Conservation (phyloP, 306 rosid species). For the Hippophae tibetana region DNA sequence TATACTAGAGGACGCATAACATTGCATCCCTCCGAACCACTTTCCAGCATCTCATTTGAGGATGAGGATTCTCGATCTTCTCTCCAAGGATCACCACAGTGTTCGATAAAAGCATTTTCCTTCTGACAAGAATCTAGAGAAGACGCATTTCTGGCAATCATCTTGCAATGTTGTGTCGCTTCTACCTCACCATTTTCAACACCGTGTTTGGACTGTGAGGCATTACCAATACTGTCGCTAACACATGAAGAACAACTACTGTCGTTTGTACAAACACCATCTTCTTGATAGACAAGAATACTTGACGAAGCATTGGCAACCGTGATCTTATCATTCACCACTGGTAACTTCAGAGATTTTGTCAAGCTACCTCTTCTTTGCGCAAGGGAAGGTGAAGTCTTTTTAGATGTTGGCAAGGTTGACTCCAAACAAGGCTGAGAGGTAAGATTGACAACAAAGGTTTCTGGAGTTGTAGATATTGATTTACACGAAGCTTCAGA, state of each 20-base stretch:
- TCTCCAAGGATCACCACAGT: constrained; percentile 22
- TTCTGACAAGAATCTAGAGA: constrained; percentile 18
- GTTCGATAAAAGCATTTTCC: constrained; percentile 25
- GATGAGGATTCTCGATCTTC: constrained; percentile 26
- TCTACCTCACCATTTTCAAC: constrained; percentile 26
- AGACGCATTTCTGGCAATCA: constrained; percentile 15
- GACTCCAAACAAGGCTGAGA: constrained; percentile 38
- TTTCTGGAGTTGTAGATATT: constrained; percentile 35
- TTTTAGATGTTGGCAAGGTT: constrained; percentile 41
- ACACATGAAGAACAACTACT: constrained; percentile 26
- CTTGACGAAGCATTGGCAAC: constrained; percentile 28
- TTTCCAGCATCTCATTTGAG: constrained; percentile 29
- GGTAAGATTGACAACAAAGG: constrained; percentile 23
- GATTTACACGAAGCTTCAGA: constrained; percentile 33
- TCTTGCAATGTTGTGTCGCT: constrained; percentile 30
- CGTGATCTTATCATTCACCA: constrained; percentile 36
- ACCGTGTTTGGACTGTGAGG: constrained; percentile 21
- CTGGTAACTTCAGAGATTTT: constrained; percentile 67
- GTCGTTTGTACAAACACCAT: constrained; percentile 21
- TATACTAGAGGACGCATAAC: constrained; percentile 35
- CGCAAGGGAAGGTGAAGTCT: constrained; percentile 67
- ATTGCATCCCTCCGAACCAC: constrained; percentile 21
- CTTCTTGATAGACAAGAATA: constrained; percentile 27
- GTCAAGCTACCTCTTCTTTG: constrained; percentile 82
- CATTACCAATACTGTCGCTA: constrained; percentile 17